phyloP scores from a whole-genome alignment of 192 early-diverging fungal species.

The Coemansia sp. region DNA sequence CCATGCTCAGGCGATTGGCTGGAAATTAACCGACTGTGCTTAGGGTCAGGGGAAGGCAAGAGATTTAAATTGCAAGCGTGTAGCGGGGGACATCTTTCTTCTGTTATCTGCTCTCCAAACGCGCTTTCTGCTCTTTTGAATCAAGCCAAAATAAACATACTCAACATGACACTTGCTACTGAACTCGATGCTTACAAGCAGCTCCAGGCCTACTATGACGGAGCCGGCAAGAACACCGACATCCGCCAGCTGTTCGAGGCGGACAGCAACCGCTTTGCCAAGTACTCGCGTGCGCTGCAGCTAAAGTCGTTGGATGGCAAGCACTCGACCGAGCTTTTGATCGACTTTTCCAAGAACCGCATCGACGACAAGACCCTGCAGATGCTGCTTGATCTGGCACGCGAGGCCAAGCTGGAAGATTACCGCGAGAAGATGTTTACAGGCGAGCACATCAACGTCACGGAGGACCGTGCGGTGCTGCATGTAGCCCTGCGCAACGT shows the following conservation, averaged over 20 bases:
- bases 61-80: background rate
- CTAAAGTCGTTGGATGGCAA: slow-evolving; percentile 53
- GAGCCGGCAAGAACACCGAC: slow-evolving; percentile 67
- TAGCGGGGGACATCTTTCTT: background rate
- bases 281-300: slow-evolving; percentile 74
- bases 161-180: slow-evolving; percentile 69
- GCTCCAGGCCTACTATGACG: slow-evolving; percentile 88
- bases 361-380: slow-evolving; percentile 78
- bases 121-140: background rate
- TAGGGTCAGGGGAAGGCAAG: slow-evolving; percentile 8
- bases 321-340: slow-evolving; percentile 64
- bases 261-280: slow-evolving; percentile 75
- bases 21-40: slow-evolving; percentile 5
- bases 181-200: slow-evolving; percentile 81
- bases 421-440: slow-evolving; percentile 92
- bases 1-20: slow-evolving; percentile 8
- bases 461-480: slow-evolving; percentile 93
- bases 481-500: slow-evolving; percentile 94
- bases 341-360: slow-evolving; percentile 98
- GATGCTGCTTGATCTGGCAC: slow-evolving; percentile 78
- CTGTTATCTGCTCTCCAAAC: background rate
- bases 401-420: slow-evolving; percentile 80
- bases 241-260: slow-evolving; percentile 79
- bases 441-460: slow-evolving; percentile 97
- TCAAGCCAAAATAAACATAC: background rate